Conservation (phyloP, 176 grass and related monocot genomes). For the Rhynchospora breviuscula region DNA sequence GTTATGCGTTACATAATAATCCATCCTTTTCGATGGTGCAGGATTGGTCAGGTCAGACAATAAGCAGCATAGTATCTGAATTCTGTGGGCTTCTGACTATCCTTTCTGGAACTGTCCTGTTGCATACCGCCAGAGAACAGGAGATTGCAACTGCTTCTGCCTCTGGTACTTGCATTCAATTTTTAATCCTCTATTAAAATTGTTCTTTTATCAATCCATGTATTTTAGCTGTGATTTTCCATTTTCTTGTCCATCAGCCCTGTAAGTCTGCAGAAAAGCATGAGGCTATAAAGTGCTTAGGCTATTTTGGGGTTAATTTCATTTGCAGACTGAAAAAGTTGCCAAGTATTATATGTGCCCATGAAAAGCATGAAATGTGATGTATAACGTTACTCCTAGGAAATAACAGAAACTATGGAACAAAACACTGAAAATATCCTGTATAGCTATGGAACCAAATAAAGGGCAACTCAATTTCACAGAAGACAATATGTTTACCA, state of each 20-base stretch:
- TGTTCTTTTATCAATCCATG: neutral
- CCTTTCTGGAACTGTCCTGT: conserved; percentile 79
- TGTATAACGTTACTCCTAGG: neutral
- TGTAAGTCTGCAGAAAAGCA: neutral
- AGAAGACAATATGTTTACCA: neutral
- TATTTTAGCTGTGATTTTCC: neutral
- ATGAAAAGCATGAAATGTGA: neutral
- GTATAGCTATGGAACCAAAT: neutral
- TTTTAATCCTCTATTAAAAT: neutral
- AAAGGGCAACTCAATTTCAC: neutral
- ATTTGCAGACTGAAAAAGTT: neutral
- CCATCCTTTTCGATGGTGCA: conserved; percentile 25
- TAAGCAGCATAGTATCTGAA: conserved; percentile 83
- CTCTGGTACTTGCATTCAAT: neutral
- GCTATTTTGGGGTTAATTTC: neutral
- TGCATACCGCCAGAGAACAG: conserved; percentile 68
- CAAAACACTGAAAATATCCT: neutral
- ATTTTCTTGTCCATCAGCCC: neutral
- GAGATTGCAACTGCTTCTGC: conserved; percentile 46
- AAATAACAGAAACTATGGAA: neutral
- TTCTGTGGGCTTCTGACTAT: conserved; percentile 84
- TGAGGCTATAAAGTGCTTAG: neutral
- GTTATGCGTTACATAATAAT: neutral
- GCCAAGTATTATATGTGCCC: neutral
- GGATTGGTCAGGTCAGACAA: conserved; percentile 78